Percentiles rank a stretch among this genome's conserved stretches.
Conservation (phyloP, 495 filamentous ascomycete species). For the Penicillium antarcticum region DNA sequence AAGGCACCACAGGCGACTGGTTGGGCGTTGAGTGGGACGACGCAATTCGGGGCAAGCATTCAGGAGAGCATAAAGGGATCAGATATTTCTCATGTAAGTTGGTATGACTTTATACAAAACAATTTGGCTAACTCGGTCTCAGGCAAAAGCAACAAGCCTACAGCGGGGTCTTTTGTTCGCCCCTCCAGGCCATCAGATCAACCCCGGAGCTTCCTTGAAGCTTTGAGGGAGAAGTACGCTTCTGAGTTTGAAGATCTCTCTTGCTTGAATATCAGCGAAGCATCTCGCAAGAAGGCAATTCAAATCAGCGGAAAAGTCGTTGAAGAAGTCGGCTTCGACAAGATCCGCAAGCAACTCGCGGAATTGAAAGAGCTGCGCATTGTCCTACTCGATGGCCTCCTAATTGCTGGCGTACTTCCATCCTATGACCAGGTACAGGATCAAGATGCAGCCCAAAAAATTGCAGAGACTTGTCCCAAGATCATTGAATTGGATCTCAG, state of each 20-base stretch:
- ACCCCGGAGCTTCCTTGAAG: slow-evolving; percentile 70
- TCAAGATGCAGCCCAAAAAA: slow-evolving; percentile 23
- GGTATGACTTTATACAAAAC: not conserved
- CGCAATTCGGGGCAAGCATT: slow-evolving; percentile 78
- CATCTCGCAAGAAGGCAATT: slow-evolving; percentile 47
- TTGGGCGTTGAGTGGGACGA: slow-evolving; percentile 98
- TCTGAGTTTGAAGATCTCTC: slow-evolving; percentile 41
- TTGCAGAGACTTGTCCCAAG: slow-evolving; percentile 46
- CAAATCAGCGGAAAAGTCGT: slow-evolving; percentile 80
- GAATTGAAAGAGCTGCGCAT: slow-evolving; percentile 73
- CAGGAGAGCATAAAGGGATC: slow-evolving; percentile 73
- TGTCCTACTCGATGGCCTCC: slow-evolving; percentile 75
- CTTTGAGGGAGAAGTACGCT: slow-evolving; percentile 78
- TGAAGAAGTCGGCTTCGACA: slow-evolving; percentile 95
- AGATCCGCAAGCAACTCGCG: slow-evolving; percentile 76
- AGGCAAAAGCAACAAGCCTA: slow-evolving; percentile 65
- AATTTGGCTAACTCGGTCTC: slow-evolving; percentile 7
- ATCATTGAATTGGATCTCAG: slow-evolving; percentile 84
- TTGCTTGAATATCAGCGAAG: slow-evolving; percentile 14
- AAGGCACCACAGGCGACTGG: slow-evolving; percentile 78
- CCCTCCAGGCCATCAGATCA: slow-evolving; percentile 67
- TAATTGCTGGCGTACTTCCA: slow-evolving; percentile 47
- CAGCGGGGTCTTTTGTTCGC: slow-evolving; percentile 81
- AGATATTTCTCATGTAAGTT: slow-evolving; percentile 79
- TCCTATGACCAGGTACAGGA: slow-evolving; percentile 33